phyloP scores from a whole-genome alignment of 805 yeast species.

The Brettanomyces naardenensis region DNA sequence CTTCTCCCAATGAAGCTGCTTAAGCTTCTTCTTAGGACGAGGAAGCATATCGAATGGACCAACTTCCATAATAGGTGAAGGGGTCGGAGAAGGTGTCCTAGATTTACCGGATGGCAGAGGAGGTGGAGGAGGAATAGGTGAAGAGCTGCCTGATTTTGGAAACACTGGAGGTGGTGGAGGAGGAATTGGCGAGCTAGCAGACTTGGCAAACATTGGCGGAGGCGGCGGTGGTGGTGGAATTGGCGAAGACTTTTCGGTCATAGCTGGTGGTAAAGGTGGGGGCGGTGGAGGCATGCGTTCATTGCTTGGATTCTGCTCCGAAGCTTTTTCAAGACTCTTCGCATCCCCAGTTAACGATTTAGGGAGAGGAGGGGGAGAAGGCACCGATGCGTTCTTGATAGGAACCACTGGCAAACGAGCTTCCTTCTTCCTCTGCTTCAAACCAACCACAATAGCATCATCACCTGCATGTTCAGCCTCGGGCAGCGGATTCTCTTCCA shows the following conservation, averaged over 20 bases:
- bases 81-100: conserved; percentile 1
- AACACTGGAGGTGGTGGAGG: conserved; percentile 28
- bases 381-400: too few species aligned
- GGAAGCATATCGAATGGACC: conserved; percentile 45
- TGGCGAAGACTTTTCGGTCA: conserved; percentile 13
- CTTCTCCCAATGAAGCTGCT: conserved; percentile 97
- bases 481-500: too few species aligned
- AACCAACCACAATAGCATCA: too few species aligned
- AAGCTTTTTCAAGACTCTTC: too few species aligned
- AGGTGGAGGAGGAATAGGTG: conserved; percentile 25
- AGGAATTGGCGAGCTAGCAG: conserved; percentile 11
- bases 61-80: conserved; percentile 19
- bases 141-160: conserved; percentile 14
- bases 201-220: conserved; percentile 18
- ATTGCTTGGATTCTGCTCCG: too few species aligned
- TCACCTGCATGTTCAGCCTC: too few species aligned
- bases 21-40: conserved; percentile 68
- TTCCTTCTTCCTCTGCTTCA: too few species aligned
- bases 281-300: conserved; percentile 21
- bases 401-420: too few species aligned
- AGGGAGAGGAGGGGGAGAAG: too few species aligned
- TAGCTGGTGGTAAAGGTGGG: conserved; percentile 4
- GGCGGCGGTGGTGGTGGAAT: conserved; percentile 24
- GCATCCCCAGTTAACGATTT: too few species aligned
- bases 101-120: conserved; percentile 16